Percentiles rank a stretch among this genome's conserved stretches.
Conservation (phyloP, 2,329 filamentous ascomycete genomes). For the Drechslerella coelobrocha region DNA sequence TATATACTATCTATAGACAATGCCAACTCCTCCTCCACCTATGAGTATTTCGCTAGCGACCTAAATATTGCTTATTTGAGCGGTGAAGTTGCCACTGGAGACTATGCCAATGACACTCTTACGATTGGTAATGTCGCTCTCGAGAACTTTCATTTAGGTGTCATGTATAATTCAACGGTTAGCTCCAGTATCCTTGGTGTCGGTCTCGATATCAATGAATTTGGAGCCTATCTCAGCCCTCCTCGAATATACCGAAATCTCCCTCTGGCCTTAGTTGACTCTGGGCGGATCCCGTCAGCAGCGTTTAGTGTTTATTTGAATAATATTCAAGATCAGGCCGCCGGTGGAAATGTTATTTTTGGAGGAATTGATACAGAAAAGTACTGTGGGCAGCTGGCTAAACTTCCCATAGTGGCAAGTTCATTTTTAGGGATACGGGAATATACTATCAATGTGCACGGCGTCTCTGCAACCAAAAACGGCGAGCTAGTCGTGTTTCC, state of each 20-base stretch:
- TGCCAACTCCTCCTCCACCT: conserved; percentile 46
- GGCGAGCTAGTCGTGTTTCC: conserved; percentile 9
- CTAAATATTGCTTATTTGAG: conserved; percentile 23
- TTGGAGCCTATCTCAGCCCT: conserved; percentile 4
- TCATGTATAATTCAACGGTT: conserved; percentile 22
- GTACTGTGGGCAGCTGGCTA: conserved; percentile 22
- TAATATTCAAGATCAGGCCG: conserved; percentile 21
- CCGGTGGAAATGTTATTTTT: conserved; percentile 19
- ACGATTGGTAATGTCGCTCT: conserved; percentile 15
- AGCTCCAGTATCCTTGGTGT: conserved; percentile 15
- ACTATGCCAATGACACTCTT: conserved; percentile 20
- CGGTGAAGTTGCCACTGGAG: conserved; percentile 14
- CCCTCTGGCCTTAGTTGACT: conserved; percentile 14
- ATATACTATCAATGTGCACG: conserved; percentile 14
- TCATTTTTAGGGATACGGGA: conserved; percentile 14
- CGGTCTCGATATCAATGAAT: conserved; percentile 7
- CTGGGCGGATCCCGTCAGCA: conserved; percentile 27
- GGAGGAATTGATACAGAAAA: conserved; percentile 24
- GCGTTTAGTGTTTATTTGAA: conserved; percentile 50
- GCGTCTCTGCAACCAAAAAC: conserved; percentile 14
- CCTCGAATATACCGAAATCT: conserved; percentile 20
- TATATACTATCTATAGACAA: conserved; percentile 22
- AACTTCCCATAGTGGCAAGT: conserved; percentile 14
- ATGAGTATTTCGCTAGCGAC: conserved; percentile 43
- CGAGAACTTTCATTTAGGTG: conserved; percentile 16